These are phyloP conservation scores for Thalia dealbata DNA, from an alignment of 176 grass and related monocot species.

Conservation along the genomic window DNA sequence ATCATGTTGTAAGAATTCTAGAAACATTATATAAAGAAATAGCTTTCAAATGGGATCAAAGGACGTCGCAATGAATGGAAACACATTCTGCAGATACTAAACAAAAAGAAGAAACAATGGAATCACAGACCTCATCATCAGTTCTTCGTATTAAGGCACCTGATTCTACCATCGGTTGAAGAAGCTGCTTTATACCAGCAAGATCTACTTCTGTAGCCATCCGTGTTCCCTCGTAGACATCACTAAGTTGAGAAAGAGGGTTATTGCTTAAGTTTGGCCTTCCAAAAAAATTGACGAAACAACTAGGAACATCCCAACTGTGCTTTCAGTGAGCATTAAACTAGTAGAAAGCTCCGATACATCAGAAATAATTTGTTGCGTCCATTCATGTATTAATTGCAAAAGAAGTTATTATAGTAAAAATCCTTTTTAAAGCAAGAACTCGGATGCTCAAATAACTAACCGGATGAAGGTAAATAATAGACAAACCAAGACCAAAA, in stretches of 20 bases:
- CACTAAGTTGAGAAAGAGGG: conserved; percentile 17
- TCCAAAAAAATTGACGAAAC: neutral
- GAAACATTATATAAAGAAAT: neutral
- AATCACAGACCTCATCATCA: conserved; percentile 53
- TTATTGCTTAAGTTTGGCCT: neutral
- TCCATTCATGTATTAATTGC: neutral
- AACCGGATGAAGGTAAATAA: neutral
- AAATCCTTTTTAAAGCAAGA: neutral
- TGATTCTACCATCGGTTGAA: conserved; percentile 67
- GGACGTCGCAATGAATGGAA: neutral
- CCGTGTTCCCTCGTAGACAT: conserved; percentile 89
- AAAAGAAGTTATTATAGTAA: neutral
- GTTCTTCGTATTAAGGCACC: conserved; percentile 65
- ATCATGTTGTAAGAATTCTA: conserved; percentile 22
- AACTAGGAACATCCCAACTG: too few relatives aligned
- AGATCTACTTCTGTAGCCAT: conserved; percentile 66
- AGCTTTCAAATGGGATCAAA: conserved; percentile 1
- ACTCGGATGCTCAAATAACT: neutral
- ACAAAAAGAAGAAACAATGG: neutral
- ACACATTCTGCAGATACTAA: neutral
- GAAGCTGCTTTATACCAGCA: conserved; percentile 75
- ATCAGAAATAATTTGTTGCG: neutral
- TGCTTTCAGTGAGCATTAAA: neutral
- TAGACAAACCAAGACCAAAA: conserved; percentile 1
- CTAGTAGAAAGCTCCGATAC: neutral